Evolutionary conservation across 2,329 filamentous ascomycete genomes (phyloP).

Genomic region (Teratosphaeria epicoccoides): DNA sequence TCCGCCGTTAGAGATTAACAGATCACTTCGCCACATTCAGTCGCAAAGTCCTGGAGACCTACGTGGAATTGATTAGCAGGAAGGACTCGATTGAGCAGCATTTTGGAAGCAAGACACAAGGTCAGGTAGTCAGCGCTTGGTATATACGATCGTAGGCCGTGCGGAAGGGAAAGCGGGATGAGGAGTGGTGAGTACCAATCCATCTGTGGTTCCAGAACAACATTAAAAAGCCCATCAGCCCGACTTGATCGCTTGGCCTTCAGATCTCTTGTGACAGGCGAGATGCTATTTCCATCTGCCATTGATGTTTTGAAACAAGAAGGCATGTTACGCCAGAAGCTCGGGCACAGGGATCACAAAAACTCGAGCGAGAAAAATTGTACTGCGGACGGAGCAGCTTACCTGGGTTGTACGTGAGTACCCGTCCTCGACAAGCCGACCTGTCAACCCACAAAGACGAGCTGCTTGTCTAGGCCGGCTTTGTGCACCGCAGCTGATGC

Average conservation of each 20-base stretch:
- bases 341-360: background rate
- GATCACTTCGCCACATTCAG: background rate
- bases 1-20: background rate
- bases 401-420: slow-evolving; percentile 1
- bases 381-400: slow-evolving; percentile 1
- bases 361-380: background rate
- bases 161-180: background rate
- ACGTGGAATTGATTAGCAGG: background rate
- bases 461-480: background rate
- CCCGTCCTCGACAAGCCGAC: background rate
- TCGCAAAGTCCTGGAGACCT: background rate
- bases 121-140: background rate
- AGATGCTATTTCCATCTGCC: background rate
- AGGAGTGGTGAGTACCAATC: background rate
- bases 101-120: background rate
- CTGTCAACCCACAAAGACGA: background rate
- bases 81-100: background rate
- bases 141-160: background rate
- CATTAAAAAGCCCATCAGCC: background rate
- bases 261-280: background rate
- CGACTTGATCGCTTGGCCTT: background rate
- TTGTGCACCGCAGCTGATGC: background rate
- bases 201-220: background rate
- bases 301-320: background rate
- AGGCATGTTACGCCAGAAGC: slow-evolving; percentile 1